Base-by-base conservation (phyloP, 192 early-diverging fungal genomes). In the Phlyctochytrium arcticum region DNA sequence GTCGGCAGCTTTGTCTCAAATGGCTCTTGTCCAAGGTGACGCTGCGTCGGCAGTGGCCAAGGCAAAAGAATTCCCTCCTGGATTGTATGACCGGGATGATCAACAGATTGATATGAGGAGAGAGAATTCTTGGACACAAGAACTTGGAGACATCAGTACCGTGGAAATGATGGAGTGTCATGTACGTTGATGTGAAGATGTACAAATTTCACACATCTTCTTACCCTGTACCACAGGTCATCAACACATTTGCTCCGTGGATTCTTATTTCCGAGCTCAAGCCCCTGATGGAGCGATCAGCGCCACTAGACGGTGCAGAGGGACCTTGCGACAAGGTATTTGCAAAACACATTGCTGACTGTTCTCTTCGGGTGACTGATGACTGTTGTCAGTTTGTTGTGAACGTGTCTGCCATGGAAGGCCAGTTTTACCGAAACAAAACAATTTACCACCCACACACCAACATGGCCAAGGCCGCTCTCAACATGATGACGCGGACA, bases 401-500 rank as follows among this genome's bases (percentile, higher is more conserved):
- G 12, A 84, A 84, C 48, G 81, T 84, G 17, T 68, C 62, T 7
- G 81, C 81, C n/a, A 81, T 78, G 77, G 81, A 84, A 59, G 81
- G 81, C 8, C 81, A 84, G 57, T 84, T 84, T 56, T 81, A 84
- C 56, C 57, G 81, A 31, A 64, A 67, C 64, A 84, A 84, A 61
- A 69, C 75, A 3, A 65, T 67, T 46, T 66, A 51, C 54, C 64
- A 66, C 24, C 64, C 64, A 15, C 64, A 61, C 26, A 57, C 54
- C 33, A 59, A 63, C 33, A 62, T 69, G 50, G 49, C 60, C 39
- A 65, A 73, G 34, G 61, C 79, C 7, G 65, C 75, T 7, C 53
- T 84, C 7, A 84, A 84, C 56, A 84, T 84, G 82, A 72, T 84
- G 73, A 84, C 82, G 12, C 68, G 82, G 19, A 84, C 82, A 4